Percentiles rank a stretch among this genome's conserved stretches.
These are phyloP conservation scores for Cladorrhinum sp. DNA, from an alignment of 2,329 filamentous ascomycete genomes.

Conservation along the genomic window DNA sequence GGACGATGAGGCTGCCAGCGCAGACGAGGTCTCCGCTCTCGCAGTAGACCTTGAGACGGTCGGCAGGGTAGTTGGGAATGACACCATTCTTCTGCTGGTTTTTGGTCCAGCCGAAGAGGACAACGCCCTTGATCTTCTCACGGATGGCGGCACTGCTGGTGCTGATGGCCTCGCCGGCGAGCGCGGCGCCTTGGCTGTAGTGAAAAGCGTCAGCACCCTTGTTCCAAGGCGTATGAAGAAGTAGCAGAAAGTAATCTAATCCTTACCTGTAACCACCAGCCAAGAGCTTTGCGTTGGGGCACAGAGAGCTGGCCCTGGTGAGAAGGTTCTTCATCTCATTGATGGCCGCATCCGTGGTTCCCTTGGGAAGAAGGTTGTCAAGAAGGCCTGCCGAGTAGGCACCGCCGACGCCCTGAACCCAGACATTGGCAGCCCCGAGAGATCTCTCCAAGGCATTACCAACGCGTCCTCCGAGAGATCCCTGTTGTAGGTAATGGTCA, in stretches of 20 bases:
- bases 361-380: conserved; percentile 22
- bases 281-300: conserved; percentile 40
- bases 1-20: conserved; percentile 35
- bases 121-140: conserved; percentile 34
- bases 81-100: conserved; percentile 40
- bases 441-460: conserved; percentile 30
- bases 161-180: conserved; percentile 40
- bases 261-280: conserved; percentile 38
- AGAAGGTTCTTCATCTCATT: conserved; percentile 40
- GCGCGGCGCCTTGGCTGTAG: conserved; percentile 40
- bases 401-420: conserved; percentile 44
- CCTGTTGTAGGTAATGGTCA: conserved; percentile 1
- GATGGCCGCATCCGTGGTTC: conserved; percentile 33
- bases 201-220: neutral
- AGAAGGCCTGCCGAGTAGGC: conserved; percentile 31
- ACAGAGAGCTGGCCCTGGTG: conserved; percentile 39
- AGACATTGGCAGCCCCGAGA: conserved; percentile 31
- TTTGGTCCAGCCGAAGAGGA: conserved; percentile 40
- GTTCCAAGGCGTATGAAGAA: neutral
- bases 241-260: too few species aligned
- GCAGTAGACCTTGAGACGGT: conserved; percentile 39
- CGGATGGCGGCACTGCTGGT: conserved; percentile 32
- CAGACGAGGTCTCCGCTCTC: conserved; percentile 32
- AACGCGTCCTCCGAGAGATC: conserved; percentile 29
- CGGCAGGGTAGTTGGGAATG: conserved; percentile 38